These are phyloP conservation scores for Lactarius quietus DNA, from an alignment of 768 basidiomycete genomes.

Conservation along the genomic window DNA sequence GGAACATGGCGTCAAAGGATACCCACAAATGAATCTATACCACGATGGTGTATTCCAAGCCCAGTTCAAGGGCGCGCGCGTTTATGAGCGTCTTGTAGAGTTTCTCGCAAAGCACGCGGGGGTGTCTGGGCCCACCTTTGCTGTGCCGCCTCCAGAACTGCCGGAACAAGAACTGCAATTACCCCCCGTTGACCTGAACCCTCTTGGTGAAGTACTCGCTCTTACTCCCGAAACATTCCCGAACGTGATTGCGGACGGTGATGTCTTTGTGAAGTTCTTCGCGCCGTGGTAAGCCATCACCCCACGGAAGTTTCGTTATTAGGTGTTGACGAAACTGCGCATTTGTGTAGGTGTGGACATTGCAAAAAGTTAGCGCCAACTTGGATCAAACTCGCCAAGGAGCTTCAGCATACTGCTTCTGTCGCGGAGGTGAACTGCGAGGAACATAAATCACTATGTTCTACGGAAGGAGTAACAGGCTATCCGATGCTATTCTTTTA, in stretches of 20 bases:
- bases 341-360: constrained; percentile 70
- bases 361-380: constrained; percentile 90
- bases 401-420: constrained; percentile 66
- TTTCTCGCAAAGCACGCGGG: constrained; percentile 51
- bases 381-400: constrained; percentile 71
- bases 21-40: constrained; percentile 76
- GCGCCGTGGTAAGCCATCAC: constrained; percentile 68
- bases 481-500: constrained; percentile 84
- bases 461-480: constrained; percentile 60
- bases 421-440: constrained; percentile 93
- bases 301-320: not conserved
- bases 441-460: constrained; percentile 62
- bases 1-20: constrained; percentile 62
- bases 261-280: constrained; percentile 74
- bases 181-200: constrained; percentile 33
- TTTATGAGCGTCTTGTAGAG: constrained; percentile 48
- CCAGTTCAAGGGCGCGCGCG: constrained; percentile 51
- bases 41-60: constrained; percentile 59
- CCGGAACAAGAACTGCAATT: constrained; percentile 34
- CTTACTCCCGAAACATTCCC: constrained; percentile 48
- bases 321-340: not conserved
- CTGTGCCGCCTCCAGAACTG: constrained; percentile 30
- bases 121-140: constrained; percentile 25
- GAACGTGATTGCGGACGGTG: constrained; percentile 42
- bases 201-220: constrained; percentile 38